Evolutionary conservation across 2,329 filamentous ascomycete species (phyloP).

Genomic region (Cladophialophora bantiana): DNA sequence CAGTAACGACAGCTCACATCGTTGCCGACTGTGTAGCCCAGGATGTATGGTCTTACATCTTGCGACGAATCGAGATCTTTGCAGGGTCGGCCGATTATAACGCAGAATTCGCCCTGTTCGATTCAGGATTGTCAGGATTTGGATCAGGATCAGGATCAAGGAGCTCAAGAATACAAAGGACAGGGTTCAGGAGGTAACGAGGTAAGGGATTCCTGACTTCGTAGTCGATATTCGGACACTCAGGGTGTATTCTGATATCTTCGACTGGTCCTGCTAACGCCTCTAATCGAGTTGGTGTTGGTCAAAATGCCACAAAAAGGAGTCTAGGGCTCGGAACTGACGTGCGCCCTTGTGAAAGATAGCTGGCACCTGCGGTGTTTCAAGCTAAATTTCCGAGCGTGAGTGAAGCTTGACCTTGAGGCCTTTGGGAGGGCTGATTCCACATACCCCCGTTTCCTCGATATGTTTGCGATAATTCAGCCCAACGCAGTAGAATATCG

Average conservation of each 20-base stretch:
- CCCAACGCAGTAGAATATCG: slow-evolving; percentile 33
- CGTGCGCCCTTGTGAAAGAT: slow-evolving; percentile 48
- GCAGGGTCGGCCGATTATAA: slow-evolving; percentile 61
- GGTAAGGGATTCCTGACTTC: not conserved
- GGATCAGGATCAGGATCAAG: no score
- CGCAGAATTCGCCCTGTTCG: slow-evolving; percentile 34
- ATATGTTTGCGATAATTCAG: slow-evolving; percentile 36
- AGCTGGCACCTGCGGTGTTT: slow-evolving; percentile 48
- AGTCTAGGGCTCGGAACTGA: no score
- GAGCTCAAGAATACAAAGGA: no score
- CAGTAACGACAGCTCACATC: slow-evolving; percentile 49
- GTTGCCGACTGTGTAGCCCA: slow-evolving; percentile 50
- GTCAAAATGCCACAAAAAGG: no score
- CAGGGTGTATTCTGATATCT: slow-evolving; percentile 47
- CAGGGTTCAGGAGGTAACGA: no score
- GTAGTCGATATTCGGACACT: slow-evolving; percentile 44
- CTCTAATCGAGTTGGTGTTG: slow-evolving; percentile 1
- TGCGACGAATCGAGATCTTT: slow-evolving; percentile 57
- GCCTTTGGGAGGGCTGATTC: no score
- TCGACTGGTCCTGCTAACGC: slow-evolving; percentile 44
- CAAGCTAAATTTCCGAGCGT: not conserved
- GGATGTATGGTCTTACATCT: slow-evolving; percentile 42
- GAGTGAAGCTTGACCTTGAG: no score
- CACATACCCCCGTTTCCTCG: slow-evolving; percentile 32
- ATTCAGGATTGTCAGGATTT: no score